Evolutionary conservation across 192 early-diverging fungal species (phyloP).

Genomic region (Coemansia sp.): DNA sequence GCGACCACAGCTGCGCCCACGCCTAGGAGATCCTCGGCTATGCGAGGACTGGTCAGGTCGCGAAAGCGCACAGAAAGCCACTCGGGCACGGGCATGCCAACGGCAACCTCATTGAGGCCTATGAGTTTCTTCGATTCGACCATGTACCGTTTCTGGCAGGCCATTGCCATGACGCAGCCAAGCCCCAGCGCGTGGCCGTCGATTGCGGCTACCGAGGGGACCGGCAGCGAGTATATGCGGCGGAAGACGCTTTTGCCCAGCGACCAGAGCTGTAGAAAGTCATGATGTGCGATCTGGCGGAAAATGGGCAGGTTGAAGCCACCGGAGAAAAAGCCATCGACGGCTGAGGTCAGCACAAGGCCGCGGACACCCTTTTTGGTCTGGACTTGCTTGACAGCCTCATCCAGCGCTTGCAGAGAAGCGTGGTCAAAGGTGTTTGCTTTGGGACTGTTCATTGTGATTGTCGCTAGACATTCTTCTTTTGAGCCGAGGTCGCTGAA

Average conservation of each 20-base stretch:
- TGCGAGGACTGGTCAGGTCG: conserved; percentile 22
- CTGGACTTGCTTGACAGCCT: conserved; percentile 22
- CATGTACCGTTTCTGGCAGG: conserved; percentile 39
- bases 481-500: conserved; percentile 24
- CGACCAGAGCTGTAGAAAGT: conserved; percentile 27
- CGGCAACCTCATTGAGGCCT: conserved; percentile 44
- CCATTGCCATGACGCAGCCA: conserved; percentile 41
- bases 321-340: conserved; percentile 34
- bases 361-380: conserved; percentile 20
- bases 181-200: conserved; percentile 39
- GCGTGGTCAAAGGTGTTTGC: conserved; percentile 34
- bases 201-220: conserved; percentile 39
- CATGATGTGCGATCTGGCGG: conserved; percentile 11
- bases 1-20: conserved; percentile 14
- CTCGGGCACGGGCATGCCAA: conserved; percentile 40
- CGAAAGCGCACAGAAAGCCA: conserved; percentile 43
- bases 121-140: conserved; percentile 18
- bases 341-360: conserved; percentile 28
- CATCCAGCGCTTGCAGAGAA: conserved; percentile 22
- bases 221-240: conserved; percentile 31
- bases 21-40: conserved; percentile 32
- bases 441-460: conserved; percentile 32
- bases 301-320: conserved; percentile 35
- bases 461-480: conserved; percentile 23
- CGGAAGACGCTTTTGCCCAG: conserved; percentile 27